Base-by-base conservation (phyloP, 2,329 filamentous ascomycete genomes). In the Didymella glomerata region DNA sequence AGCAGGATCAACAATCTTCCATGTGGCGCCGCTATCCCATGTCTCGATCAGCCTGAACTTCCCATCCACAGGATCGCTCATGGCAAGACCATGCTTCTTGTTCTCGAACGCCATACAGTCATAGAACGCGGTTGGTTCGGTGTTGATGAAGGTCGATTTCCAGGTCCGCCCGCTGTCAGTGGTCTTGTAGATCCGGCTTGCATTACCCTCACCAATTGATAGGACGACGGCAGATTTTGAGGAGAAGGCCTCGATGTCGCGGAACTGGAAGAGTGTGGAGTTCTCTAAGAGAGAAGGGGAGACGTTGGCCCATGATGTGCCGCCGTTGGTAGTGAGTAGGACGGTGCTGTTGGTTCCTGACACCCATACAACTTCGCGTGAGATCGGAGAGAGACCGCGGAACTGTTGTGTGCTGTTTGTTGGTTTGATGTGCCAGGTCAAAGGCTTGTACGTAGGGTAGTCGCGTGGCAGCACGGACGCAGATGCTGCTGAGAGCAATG, bases 51-150 rank as follows among this genome's bases (percentile, higher is more conserved):
- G 42, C n/a, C 70, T 62, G 32, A 74, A 71, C 45, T 63, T 68
- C 2, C 71, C 69, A 45, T 68, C 42, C 4, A 74, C 71, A 14
- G 71, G 71, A 61, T 72, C 71, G 20, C 70, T 72, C 62, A 72
- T 60, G 7, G 70, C 70, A 2, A 74, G 48, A 2, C 71, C 71
- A 38, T 68, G 65, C 41, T 48, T 62, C 27, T 32, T 38, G 30
- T 64, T 63, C 34, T 71, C 70, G 44, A 74, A 74, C 2, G 69
- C 66, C 63, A 74, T 67, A 30, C 71, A 71, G 28, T 74, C 68
- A 41, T 72, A 74, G 34, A 72, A 72, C 3, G 71, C 71, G 13
- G 61, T 52, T 18, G 57, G 48, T 32, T 72, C 69, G 3, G 62
- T 38, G 41, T 72, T 74, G 20, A 68, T 48, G 36, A 74, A 74